Percentiles rank a stretch among this genome's conserved stretches.
These are phyloP conservation scores for Oxytropis ochrocephala DNA, from an alignment of 306 rosid species.

Conservation along the genomic window DNA sequence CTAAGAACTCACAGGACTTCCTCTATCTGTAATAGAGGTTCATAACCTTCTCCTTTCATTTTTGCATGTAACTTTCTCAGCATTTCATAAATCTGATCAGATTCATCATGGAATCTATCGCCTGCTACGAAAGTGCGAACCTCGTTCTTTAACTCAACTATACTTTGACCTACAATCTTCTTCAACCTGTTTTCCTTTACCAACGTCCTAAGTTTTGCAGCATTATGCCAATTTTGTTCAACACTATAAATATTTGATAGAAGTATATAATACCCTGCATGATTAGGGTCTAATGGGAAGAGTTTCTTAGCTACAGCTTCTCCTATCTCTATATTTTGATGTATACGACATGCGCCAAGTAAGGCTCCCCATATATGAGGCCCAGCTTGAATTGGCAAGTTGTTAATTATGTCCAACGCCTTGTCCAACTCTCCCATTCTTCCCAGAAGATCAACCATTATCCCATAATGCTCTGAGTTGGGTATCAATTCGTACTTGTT, in stretches of 20 bases:
- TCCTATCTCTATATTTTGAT: constrained; percentile 54
- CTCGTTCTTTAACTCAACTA: constrained; percentile 42
- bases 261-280: constrained; percentile 56
- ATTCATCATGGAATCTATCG: constrained; percentile 41
- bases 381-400: constrained; percentile 47
- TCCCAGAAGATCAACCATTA: constrained; percentile 87
- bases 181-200: constrained; percentile 58
- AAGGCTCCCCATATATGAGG: constrained; percentile 78
- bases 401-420: constrained; percentile 49
- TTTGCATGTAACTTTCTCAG: constrained; percentile 46
- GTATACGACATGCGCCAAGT: constrained; percentile 72
- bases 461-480: constrained; percentile 52
- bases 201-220: constrained; percentile 42
- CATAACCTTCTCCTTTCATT: constrained; percentile 39
- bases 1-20: constrained; percentile 9
- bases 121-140: constrained; percentile 47
- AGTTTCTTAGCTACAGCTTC: constrained; percentile 64
- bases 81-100: constrained; percentile 39
- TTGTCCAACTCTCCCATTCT: constrained; percentile 62
- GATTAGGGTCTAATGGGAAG: constrained; percentile 49
- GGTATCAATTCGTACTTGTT: constrained; percentile 44
- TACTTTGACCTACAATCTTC: constrained; percentile 50
- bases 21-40: constrained; percentile 1
- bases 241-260: constrained; percentile 62
- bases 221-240: constrained; percentile 61